phyloP scores from a whole-genome alignment of 1,139 yeast species.

The Debaryomyces sp. region DNA sequence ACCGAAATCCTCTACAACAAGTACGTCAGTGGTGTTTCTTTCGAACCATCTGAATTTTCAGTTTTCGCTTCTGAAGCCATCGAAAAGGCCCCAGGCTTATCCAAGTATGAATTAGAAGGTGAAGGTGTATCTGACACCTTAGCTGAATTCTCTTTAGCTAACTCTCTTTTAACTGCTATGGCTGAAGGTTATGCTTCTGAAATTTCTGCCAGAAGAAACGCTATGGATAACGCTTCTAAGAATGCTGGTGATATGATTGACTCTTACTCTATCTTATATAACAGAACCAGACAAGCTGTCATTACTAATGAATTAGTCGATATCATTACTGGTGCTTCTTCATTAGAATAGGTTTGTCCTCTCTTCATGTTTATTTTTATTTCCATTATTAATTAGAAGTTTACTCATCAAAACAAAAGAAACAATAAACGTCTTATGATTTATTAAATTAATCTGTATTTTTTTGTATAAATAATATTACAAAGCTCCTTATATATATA shows the following conservation, averaged over 20 bases:
- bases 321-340: constrained; percentile 99
- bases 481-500: constrained; percentile 1
- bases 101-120: constrained; percentile 77
- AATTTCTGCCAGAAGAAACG: constrained; percentile 98
- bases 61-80: constrained; percentile 73
- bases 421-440: constrained; percentile 13
- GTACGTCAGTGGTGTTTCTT: constrained; percentile 85
- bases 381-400: constrained; percentile 5
- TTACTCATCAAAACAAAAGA: constrained; percentile 4
- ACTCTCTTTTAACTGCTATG: constrained; percentile 87
- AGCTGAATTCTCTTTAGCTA: constrained; percentile 87
- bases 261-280: constrained; percentile 93
- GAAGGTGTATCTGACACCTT: constrained; percentile 70
- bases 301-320: constrained; percentile 99
- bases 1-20: constrained; percentile 85
- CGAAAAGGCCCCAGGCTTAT: constrained; percentile 84
- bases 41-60: constrained; percentile 76
- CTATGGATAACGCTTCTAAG: constrained; percentile 99
- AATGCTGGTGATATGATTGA: constrained; percentile 99
- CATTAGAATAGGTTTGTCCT: constrained; percentile 69
- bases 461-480: not conserved
- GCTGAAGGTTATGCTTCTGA: constrained; percentile 99
- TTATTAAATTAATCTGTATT: constrained; percentile 8
- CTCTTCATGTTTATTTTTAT: constrained; percentile 5
- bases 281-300: constrained; percentile 99